These are phyloP conservation scores for Ceratobasidium sp. DNA, from an alignment of 1,284 basidiomycete species.

Conservation along the genomic window DNA sequence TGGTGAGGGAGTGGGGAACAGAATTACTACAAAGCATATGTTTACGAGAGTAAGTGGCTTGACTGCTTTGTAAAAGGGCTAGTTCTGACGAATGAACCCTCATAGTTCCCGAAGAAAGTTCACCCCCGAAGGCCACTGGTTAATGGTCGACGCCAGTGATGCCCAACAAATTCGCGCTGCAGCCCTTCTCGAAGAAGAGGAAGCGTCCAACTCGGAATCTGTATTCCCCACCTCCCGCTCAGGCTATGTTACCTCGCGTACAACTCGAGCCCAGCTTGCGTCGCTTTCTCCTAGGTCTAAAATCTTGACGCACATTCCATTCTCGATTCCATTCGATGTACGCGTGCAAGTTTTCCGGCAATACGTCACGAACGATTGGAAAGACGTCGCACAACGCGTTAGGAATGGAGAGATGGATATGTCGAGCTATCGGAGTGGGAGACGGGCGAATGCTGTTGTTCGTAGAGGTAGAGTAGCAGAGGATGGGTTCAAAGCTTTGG, in stretches of 20 bases:
- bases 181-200: constrained; percentile 30
- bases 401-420: constrained; percentile 10
- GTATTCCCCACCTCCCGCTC: not conserved
- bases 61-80: constrained; percentile 44
- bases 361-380: constrained; percentile 71
- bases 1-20: constrained; percentile 73
- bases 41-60: constrained; percentile 74
- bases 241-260: constrained; percentile 45
- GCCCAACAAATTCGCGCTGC: constrained; percentile 35
- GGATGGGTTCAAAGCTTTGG: constrained; percentile 84
- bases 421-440: constrained; percentile 47
- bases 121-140: constrained; percentile 83
- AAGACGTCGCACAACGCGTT: not conserved
- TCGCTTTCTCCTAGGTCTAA: constrained; percentile 83
- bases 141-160: constrained; percentile 57
- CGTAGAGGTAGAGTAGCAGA: constrained; percentile 77
- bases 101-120: constrained; percentile 79
- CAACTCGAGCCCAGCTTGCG: constrained; percentile 63
- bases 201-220: not conserved
- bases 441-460: constrained; percentile 61
- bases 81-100: constrained; percentile 43
- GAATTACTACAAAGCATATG: constrained; percentile 78
- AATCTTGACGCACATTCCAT: constrained; percentile 94
- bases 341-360: constrained; percentile 87
- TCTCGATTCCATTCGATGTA: constrained; percentile 91